phyloP scores from a whole-genome alignment of 352 stramenopile genomes.

The Phytophthora hibernalis region DNA sequence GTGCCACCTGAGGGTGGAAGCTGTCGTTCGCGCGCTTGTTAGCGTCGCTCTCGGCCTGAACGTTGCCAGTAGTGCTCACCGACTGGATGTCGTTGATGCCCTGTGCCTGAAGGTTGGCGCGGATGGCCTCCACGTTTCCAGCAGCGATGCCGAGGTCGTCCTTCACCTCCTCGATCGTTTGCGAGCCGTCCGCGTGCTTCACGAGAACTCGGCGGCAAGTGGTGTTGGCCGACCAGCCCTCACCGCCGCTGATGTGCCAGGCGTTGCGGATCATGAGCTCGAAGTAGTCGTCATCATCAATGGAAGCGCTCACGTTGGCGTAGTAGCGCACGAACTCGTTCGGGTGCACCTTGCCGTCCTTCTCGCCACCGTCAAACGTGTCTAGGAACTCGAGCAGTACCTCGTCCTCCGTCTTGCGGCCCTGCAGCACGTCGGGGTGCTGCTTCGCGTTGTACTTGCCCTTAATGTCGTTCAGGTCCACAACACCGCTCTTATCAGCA shows the following conservation, averaged over 20 bases:
- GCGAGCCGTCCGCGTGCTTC: constrained; percentile 78
- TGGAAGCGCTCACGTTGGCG: constrained; percentile 88
- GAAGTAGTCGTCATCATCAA: constrained; percentile 94
- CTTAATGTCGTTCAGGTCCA: constrained; percentile 83
- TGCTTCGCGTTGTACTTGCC: constrained; percentile 80
- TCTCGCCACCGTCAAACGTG: constrained; percentile 88
- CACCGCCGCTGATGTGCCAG: constrained; percentile 87
- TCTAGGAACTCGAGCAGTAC: constrained; percentile 87
- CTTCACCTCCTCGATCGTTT: constrained; percentile 88
- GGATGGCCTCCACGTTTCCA: constrained; percentile 79
- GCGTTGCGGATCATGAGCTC: constrained; percentile 93
- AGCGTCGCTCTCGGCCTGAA: constrained; percentile 55
- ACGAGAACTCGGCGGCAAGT: constrained; percentile 91
- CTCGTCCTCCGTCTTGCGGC: constrained; percentile 73
- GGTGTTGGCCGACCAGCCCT: constrained; percentile 86
- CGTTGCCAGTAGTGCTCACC: constrained; percentile 55
- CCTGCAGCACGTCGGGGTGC: constrained; percentile 87
- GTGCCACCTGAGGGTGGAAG: constrained; percentile 63
- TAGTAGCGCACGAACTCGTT: constrained; percentile 93
- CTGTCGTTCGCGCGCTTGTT: constrained; percentile 61
- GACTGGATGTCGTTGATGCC: constrained; percentile 61
- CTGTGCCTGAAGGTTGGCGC: constrained; percentile 77
- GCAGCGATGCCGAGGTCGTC: constrained; percentile 79
- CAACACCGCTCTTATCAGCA: constrained; percentile 68
- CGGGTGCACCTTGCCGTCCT: constrained; percentile 86